Evolutionary conservation across 768 basidiomycete genomes (phyloP), one percentile per base, ranked within the genome.

Genomic region (Naganishia onofrii): DNA sequence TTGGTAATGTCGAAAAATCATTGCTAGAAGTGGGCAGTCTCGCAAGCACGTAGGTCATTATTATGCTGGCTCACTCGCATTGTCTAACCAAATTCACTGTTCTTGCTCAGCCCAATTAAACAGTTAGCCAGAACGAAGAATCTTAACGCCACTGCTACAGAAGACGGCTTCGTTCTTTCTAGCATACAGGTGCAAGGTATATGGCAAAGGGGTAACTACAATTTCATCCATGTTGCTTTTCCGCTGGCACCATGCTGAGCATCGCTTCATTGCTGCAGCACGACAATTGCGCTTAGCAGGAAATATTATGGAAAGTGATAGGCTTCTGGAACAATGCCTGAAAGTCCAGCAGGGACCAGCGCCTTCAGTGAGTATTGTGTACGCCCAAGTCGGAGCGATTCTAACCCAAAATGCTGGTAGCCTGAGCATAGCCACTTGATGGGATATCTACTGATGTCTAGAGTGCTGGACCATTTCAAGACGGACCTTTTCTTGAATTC

Each of bases 401-500:
- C 38, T 36, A 6, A 29, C 13, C 6, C n/a, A 26, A 23, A 42
- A 21, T 38, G 15, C 26, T 29, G 9, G 23, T 26, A 63, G 60
- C 60, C 60, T 26, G 60, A 63, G 60, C 42, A 44, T 17, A 44
- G 87, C 73, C 84, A 86, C 3, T 81, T 96, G 0, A 63, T 44
- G 60, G 60, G 60, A 0, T 63, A 63, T 44, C 60, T 63, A 26
- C 21, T 63, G 26, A 63, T 97, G 32, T 87, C 90, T 65, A 86
- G 88, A 31, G 90, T 89, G 0, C 88, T 93, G 73, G 85, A 85
- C 44, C 87, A 87, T 8, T 92, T 95, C 83, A 86, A 87, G 36
- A 85, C 87, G 0, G 93, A 97, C 77, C 90, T 96, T 83, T 90
- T 93, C 78, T 83, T 96, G 69, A 93, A 89, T 76, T 93, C 93